Base-by-base conservation (phyloP, 2,329 filamentous ascomycete species). In the Hymenoscyphus salicellus region DNA sequence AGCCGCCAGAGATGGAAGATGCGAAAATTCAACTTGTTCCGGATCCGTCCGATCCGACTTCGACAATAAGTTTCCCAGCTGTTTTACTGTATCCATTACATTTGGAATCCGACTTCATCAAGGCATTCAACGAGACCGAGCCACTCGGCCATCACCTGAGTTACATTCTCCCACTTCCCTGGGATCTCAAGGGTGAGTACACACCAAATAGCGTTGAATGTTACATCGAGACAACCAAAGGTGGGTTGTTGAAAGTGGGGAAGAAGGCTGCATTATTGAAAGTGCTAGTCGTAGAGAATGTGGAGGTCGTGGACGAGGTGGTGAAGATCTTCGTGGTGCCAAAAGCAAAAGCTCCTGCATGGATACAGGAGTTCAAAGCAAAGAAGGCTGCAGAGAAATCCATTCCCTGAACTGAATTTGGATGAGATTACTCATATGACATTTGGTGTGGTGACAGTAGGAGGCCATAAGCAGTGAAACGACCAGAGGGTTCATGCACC, bases 1-100 rank as follows among this genome's bases (percentile, higher is more conserved):
- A 89, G 73, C 87, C 91, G 41, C 93, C 93, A 0, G 91, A 97
- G 73, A 89, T 96, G 83, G 93, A 96, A 78, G 94, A 97, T 76
- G 92, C 92, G 0, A 79, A 77, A 7, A 82, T 97, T 56, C 79
- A 81, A 62, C 85, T 98, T 5, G 83, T 84, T 10, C 89, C 88
- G 1, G 88, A 96, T 72, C 85, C 90, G 20, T 80, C 91, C 30
- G 90, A 95, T 69, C 86, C 91, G 5, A 83, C 83, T 28, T 93
- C 89, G 69, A 82, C 83, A 0, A 82, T 99, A 1, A 82, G 82
- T 2, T 91, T 97, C 73, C 95, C 95, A 0, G 83, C 89, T 0
- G 83, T 98, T 66, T 79, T 99, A 63, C 81, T 99, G 63, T 99
- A 99, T 76, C 94, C 95, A 5, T 80, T 89, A 68, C 83, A 92